Base-by-base conservation (phyloP, 208 protist genomes). In the Acanthamoeba lenticulata region DNA sequence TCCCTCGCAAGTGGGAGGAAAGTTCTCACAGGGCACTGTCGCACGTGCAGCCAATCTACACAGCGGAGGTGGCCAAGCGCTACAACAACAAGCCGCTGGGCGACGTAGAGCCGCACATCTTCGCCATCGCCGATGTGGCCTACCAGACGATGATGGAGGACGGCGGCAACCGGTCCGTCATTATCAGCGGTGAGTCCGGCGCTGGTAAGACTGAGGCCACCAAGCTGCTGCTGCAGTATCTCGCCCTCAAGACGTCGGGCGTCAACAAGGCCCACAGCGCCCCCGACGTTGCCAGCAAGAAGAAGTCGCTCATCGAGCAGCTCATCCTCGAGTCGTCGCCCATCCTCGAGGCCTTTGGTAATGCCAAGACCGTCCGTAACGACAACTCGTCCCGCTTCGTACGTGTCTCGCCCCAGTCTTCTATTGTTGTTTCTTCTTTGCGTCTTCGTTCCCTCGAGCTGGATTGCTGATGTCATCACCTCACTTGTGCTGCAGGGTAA, bases 171-270 rank as follows among this genome's bases (percentile, higher is more conserved):
- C 96, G 97, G 90, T 96, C 94, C 0, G 96, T 98, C 55, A 94
- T 98, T 15, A 95, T 98, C 34, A 96, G 90, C 45, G 97, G 97
- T 89, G 97, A 98, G 90, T 97, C 95, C 42, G 97, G 97, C 57
- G 96, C 97, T 17, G 97, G 97, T 17, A 97, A 94, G 86, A 97
- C 96, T 0, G 96, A 97, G 81, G 97, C 94, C 47, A 98, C 96
- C 40, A 98, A 98, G 94, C 95, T 97, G 32, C 74, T 98, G 3
- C 93, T 98, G 29, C 96, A 97, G 95, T 98, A 98, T 65, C 95
- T 98, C 44, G 95, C 97, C 24, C 86, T 92, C 40, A 92, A 92
- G 86, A 92, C 86, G 1, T 92, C 86, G 13, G 86, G 86, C 55
- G 86, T 74, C 36, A 92, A 74, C 86, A 92, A 92, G 86, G 85